Conservation (phyloP, 148 eudicot genomes). For the Silene conica region DNA sequence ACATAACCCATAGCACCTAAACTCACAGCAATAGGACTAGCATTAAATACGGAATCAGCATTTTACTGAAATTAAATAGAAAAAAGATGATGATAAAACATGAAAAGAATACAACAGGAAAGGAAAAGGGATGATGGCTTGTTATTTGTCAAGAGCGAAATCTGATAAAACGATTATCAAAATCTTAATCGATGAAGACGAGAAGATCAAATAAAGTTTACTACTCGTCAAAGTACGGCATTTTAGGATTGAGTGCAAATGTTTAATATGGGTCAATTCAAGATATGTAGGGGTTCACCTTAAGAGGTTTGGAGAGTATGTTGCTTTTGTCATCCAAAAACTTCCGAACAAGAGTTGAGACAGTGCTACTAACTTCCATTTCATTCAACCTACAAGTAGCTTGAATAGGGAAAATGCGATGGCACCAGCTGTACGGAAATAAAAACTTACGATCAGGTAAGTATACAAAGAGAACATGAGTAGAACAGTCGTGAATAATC, state of each 20-base stretch:
- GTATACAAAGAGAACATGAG: neutral
- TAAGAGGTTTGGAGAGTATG: slow-evolving; percentile 40
- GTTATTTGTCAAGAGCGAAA: too few relatives aligned
- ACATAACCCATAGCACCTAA: neutral
- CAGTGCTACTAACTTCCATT: slow-evolving; percentile 43
- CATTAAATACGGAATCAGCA: too few relatives aligned
- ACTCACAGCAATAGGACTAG: too few relatives aligned
- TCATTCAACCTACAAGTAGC: slow-evolving; percentile 66
- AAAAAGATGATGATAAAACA: too few relatives aligned
- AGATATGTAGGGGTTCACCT: slow-evolving; percentile 38
- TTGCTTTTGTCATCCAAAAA: slow-evolving; percentile 42
- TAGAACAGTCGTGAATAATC: neutral
- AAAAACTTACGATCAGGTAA: neutral
- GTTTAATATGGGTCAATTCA: neutral
- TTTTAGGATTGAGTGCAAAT: neutral
- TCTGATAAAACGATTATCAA: too few relatives aligned
- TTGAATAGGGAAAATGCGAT: slow-evolving; percentile 81
- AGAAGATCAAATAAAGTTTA: neutral
- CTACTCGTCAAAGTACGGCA: neutral
- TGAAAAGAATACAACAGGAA: too few relatives aligned
- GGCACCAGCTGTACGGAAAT: slow-evolving; percentile 62
- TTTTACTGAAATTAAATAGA: too few relatives aligned
- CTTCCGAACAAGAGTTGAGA: slow-evolving; percentile 52
- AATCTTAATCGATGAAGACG: neutral
- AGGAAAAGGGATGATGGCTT: too few relatives aligned